Evolutionary conservation across 257 asterid genomes (phyloP).

Genomic region (Jacaranda copaia): DNA sequence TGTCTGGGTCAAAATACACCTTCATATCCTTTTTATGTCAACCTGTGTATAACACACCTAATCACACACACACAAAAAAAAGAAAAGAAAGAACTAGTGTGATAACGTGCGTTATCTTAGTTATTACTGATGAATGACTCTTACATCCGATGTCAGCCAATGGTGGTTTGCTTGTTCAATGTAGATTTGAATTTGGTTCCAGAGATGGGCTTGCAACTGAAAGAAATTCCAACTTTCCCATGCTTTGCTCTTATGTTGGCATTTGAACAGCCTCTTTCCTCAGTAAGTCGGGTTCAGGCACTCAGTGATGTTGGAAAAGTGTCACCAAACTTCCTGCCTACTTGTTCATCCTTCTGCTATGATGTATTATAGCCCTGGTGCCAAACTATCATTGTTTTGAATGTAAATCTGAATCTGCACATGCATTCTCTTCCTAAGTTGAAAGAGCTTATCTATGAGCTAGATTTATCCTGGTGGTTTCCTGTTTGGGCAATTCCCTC

Average conservation of each 20-base stretch:
- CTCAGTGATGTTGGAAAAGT: conserved; percentile 1
- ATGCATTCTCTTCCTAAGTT: background rate
- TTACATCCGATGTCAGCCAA: conserved; percentile 8
- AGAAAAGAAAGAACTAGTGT: no score
- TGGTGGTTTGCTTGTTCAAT: conserved; percentile 24
- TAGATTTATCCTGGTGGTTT: conserved; percentile 10
- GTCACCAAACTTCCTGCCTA: background rate
- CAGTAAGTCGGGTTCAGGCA: conserved; percentile 51
- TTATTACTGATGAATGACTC: background rate
- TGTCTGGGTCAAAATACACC: conserved; percentile 1
- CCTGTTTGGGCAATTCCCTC: conserved; percentile 16
- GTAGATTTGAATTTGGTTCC: conserved; percentile 61
- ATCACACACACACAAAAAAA: no score
- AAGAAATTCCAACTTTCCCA: conserved; percentile 71
- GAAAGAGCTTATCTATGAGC: conserved; percentile 15
- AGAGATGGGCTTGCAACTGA: conserved; percentile 55
- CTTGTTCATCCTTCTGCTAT: background rate
- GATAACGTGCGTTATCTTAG: background rate
- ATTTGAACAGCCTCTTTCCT: conserved; percentile 73
- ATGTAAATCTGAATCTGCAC: background rate
- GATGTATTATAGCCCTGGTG: background rate
- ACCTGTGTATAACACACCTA: background rate
- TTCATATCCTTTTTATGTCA: background rate
- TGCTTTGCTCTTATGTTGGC: conserved; percentile 91
- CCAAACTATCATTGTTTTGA: conserved; percentile 14